Evolutionary conservation across 768 basidiomycete genomes (phyloP).

Genomic region (Termitomyces sp.): DNA sequence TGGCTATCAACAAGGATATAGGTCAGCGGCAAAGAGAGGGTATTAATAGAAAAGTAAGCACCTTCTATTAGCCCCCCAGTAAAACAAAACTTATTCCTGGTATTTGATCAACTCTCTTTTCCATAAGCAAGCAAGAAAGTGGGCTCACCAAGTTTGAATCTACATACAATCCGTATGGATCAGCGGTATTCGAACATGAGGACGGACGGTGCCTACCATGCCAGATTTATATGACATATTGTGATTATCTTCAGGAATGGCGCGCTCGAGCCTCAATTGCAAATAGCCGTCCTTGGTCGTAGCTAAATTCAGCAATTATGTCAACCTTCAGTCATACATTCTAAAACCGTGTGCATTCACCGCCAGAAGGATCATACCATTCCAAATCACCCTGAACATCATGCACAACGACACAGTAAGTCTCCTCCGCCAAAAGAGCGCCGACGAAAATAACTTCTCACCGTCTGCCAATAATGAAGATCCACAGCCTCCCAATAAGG

Average conservation of each 20-base stretch:
- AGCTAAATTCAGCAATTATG: conserved; percentile 20
- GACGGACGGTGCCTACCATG: conserved; percentile 34
- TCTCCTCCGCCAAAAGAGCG: not conserved
- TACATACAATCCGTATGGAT: conserved; percentile 22
- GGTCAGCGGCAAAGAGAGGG: not conserved
- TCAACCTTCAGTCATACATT: not conserved
- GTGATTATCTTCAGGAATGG: conserved; percentile 45
- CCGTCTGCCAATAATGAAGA: conserved; percentile 67
- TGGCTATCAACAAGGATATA: conserved; percentile 15
- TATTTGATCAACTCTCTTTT: not conserved
- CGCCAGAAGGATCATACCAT: conserved; percentile 70
- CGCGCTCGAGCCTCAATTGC: conserved; percentile 60
- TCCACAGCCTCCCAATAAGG: conserved; percentile 61
- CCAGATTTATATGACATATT: conserved; percentile 63
- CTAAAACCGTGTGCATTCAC: conserved; percentile 12
- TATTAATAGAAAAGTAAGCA: conserved; percentile 14
- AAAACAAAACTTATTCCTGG: conserved; percentile 67
- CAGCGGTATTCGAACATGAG: not conserved
- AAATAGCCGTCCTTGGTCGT: conserved; percentile 71
- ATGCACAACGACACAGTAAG: not conserved
- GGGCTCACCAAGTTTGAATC: not conserved
- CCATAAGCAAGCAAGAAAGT: not conserved
- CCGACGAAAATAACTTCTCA: conserved; percentile 22
- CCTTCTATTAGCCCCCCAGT: conserved; percentile 69
- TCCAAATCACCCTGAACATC: conserved; percentile 53